phyloP scores from a whole-genome alignment of 805 yeast species.

The Osmozyma mogii region DNA sequence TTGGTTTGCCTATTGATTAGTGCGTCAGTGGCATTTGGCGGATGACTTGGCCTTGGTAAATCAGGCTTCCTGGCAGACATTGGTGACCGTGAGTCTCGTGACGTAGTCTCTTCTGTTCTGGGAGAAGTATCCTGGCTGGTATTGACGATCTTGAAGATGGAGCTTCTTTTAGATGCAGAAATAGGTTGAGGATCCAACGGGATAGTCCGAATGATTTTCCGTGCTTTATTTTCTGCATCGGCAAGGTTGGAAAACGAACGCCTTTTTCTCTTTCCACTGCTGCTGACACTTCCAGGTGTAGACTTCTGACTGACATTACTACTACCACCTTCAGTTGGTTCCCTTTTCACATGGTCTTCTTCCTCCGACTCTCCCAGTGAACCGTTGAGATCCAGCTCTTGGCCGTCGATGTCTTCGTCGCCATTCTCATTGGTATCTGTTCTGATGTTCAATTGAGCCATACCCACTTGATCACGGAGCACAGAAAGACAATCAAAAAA shows the following conservation, averaged over 20 bases:
- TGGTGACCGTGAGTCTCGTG: too few relatives aligned
- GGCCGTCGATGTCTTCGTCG: too few relatives aligned
- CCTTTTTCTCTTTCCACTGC: slow-evolving; percentile 29
- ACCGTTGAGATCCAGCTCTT: too few relatives aligned
- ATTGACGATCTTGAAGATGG: slow-evolving; percentile 31
- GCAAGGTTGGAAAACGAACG: slow-evolving; percentile 47
- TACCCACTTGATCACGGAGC: slow-evolving; percentile 79
- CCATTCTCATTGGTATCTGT: slow-evolving; percentile 16
- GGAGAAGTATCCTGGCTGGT: slow-evolving; percentile 28
- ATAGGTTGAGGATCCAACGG: slow-evolving; percentile 84
- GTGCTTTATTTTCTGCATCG: slow-evolving; percentile 64
- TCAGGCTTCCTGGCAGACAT: too few relatives aligned
- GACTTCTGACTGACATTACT: slow-evolving; percentile 19
- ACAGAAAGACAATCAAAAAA: slow-evolving; percentile 87
- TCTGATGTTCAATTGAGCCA: slow-evolving; percentile 50
- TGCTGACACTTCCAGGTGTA: slow-evolving; percentile 31
- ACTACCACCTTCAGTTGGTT: slow-evolving; percentile 4
- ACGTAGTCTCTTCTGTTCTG: too few relatives aligned
- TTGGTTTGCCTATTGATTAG: slow-evolving; percentile 1
- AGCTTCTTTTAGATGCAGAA: slow-evolving; percentile 30
- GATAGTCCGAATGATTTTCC: slow-evolving; percentile 67
- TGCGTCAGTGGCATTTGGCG: slow-evolving; percentile 1
- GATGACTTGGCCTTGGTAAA: too few relatives aligned
- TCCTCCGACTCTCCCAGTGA: slow-evolving; percentile 9
- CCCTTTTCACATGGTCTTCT: slow-evolving; percentile 6